Evolutionary conservation across 345 rosid species (phyloP), one percentile per base, ranked within the genome.

Genomic region (Eucalyptus fibrosa): DNA sequence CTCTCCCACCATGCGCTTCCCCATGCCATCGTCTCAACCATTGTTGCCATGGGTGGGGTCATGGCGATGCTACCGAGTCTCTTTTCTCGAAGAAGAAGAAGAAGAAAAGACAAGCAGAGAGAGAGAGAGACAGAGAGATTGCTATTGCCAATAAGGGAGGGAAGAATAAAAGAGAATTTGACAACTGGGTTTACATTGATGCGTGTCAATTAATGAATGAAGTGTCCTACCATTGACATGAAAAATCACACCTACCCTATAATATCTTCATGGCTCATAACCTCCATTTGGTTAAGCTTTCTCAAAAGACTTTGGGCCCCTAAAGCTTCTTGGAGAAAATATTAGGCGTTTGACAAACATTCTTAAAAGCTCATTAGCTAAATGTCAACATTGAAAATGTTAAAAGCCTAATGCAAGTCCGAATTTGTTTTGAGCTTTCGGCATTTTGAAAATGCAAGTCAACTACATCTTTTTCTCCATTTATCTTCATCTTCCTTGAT

Each of bases 231-330:
- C 62, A 56, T 11, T 56, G 13, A 56, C 62, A 56, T 24, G 14
- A 7, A 56, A 23, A 56, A 23, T 56, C 30, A 26, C 10, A 26
- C 30, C 62, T 24, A 10, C 30, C 30, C 62, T 56, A 10, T 56
- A 56, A 24, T 56, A 56, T 56, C 62, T 56, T 3, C 3, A 56
- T 24, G 62, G 30, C 62, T 56, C 6, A 24, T 53, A 8, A 8
- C 26, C 1, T 4, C 2, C 0, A 1, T 53, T 53, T 53, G 11
- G 5, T 53, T 53, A 0, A 8, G 0, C 1, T 53, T 53, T 50
- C 21, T 7, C 2, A 50, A 50, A 50, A 50, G 8, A 50, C 21
- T 50, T 17, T 17, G 2, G 4, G 2, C 9, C 3, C 21, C 21
- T 19, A 51, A 51, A 51, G 8, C 2, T 8, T 51, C 2, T 51